These are phyloP conservation scores for Leishmania braziliensis DNA, from an alignment of 208 protist species.

Conservation along the genomic window DNA sequence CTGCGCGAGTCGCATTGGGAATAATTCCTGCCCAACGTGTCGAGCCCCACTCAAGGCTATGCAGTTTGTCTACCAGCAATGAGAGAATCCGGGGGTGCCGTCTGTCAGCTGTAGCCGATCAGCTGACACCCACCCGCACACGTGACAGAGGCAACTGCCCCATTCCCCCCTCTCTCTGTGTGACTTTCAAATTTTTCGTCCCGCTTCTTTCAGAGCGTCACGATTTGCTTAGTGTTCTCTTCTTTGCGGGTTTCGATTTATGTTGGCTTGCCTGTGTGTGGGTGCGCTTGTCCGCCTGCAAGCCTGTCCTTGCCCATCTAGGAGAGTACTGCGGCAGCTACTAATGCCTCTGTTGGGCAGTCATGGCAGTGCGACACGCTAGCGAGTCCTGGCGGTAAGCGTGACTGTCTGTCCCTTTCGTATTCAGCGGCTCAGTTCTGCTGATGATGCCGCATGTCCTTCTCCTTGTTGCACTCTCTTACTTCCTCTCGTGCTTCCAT, in stretches of 20 bases:
- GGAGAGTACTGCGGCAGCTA: background rate
- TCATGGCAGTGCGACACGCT: background rate
- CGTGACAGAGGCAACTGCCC: background rate
- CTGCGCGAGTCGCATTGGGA: constrained; percentile 42
- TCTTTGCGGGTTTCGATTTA: background rate
- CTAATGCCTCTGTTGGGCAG: background rate
- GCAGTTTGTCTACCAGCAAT: constrained; percentile 64
- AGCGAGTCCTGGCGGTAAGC: background rate
- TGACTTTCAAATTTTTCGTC: background rate
- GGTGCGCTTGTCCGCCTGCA: constrained; percentile 15
- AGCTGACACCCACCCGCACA: background rate
- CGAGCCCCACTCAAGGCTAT: constrained; percentile 39
- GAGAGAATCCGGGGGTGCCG: background rate
- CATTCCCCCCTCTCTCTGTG: background rate
- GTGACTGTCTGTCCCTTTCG: background rate
- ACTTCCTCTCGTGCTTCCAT: background rate
- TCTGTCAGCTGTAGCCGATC: background rate
- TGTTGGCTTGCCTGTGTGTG: background rate
- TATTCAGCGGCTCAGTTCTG: background rate
- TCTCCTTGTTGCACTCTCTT: background rate
- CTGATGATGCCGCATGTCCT: background rate
- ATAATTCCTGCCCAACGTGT: constrained; percentile 52
- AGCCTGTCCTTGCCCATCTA: background rate
- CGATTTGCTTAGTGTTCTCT: background rate
- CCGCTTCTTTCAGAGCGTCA: background rate